Conservation (phyloP, 1,284 basidiomycete species). For the Ustanciosporium gigantosporum region DNA sequence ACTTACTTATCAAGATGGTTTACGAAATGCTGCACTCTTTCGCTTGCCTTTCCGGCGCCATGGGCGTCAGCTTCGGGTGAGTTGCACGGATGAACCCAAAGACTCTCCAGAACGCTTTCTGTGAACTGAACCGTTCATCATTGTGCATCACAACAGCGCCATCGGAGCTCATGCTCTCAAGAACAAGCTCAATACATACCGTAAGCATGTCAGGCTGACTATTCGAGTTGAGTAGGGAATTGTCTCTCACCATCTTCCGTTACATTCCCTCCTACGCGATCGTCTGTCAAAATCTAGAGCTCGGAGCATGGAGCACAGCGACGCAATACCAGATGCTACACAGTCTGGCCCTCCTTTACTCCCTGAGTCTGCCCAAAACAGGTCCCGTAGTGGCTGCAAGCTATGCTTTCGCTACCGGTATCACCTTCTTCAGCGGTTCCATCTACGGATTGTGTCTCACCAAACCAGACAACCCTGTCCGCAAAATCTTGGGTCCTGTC, state of each 20-base stretch:
- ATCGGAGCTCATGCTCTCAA: conserved; percentile 57
- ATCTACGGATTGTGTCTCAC: conserved; percentile 58
- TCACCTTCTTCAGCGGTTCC: conserved; percentile 55
- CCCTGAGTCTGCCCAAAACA: conserved; percentile 28
- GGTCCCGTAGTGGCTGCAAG: conserved; percentile 35
- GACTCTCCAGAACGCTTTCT: neutral
- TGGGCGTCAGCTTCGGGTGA: conserved; percentile 38
- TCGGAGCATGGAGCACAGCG: conserved; percentile 53
- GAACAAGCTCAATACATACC: conserved; percentile 46
- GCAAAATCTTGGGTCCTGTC: conserved; percentile 51
- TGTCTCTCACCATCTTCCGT: neutral
- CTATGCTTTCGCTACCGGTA: conserved; percentile 51
- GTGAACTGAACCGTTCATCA: neutral
- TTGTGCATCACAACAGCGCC: conserved; percentile 25
- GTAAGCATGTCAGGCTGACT: no score
- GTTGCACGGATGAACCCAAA: neutral
- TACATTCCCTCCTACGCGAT: neutral
- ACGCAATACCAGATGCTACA: conserved; percentile 57
- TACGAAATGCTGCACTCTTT: conserved; percentile 37
- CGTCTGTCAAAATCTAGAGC: conserved; percentile 20
- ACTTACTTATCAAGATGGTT: conserved; percentile 31
- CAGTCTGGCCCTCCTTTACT: conserved; percentile 51
- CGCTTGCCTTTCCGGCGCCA: conserved; percentile 44
- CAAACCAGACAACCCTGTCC: conserved; percentile 40
- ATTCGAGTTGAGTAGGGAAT: no score